phyloP scores from a whole-genome alignment of 192 early-diverging fungal species.

The Backusella luteola region DNA sequence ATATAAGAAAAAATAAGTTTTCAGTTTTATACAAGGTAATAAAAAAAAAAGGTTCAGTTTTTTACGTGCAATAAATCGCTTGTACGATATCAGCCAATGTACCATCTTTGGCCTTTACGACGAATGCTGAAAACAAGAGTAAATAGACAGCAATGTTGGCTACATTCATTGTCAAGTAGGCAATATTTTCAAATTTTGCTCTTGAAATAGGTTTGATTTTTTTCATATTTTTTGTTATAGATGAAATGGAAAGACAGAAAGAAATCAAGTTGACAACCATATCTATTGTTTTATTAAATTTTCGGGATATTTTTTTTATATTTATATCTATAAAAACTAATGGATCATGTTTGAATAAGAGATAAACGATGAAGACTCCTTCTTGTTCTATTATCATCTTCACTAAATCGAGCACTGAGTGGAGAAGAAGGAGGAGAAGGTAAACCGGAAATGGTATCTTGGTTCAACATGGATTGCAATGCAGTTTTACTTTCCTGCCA shows the following conservation, averaged over 20 bases:
- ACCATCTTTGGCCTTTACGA: slow-evolving; percentile 8
- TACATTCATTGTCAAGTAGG: slow-evolving; percentile 4
- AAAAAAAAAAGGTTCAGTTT: not conserved
- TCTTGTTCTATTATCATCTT: not conserved
- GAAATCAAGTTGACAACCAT: not conserved
- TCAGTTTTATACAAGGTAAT: not conserved
- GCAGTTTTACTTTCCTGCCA: slow-evolving; percentile 49
- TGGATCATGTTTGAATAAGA: not conserved
- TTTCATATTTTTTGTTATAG: not conserved
- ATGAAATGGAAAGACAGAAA: not conserved
- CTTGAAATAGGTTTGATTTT: not conserved
- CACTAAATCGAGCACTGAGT: not conserved
- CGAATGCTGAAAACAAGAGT: slow-evolving; percentile 2
- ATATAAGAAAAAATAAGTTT: not conserved
- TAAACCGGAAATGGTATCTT: not conserved
- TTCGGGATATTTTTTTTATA: not conserved
- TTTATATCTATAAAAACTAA: not conserved
- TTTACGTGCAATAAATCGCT: slow-evolving; percentile 17
- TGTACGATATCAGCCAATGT: slow-evolving; percentile 15
- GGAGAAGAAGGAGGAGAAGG: slow-evolving; percentile 32
- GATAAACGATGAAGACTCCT: not conserved
- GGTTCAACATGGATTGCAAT: slow-evolving; percentile 33
- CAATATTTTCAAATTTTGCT: slow-evolving; percentile 9
- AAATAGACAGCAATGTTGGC: not conserved
- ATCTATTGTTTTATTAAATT: not conserved